Evolutionary conservation across 73 alveolate genomes (phyloP).

Genomic region (Paramecium biaurelia): DNA sequence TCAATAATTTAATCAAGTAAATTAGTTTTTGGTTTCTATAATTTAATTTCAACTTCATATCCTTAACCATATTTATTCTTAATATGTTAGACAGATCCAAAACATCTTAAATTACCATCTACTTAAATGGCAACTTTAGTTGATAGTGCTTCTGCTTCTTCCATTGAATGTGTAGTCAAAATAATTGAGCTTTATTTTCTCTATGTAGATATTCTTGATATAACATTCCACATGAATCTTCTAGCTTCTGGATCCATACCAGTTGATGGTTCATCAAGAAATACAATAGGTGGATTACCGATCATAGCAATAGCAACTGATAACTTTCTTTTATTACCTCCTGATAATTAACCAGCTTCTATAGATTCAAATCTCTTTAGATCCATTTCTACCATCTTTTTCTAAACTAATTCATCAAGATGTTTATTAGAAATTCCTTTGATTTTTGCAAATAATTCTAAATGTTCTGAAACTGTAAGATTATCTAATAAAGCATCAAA

Average conservation of each 20-base stretch:
- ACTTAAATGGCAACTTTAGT: constrained; percentile 92
- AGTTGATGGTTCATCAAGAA: constrained; percentile 96
- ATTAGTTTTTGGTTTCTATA: constrained; percentile 63
- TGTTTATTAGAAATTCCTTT: constrained; percentile 83
- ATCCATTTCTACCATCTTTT: constrained; percentile 79
- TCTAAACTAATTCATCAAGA: constrained; percentile 60
- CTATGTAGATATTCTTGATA: constrained; percentile 81
- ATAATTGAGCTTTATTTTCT: constrained; percentile 79
- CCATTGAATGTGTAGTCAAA: constrained; percentile 92
- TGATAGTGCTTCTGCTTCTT: constrained; percentile 93
- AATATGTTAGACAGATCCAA: constrained; percentile 86
- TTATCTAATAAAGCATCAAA: constrained; percentile 95
- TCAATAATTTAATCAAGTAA: constrained; percentile 15
- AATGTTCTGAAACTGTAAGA: constrained; percentile 92
- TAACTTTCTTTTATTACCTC: constrained; percentile 97
- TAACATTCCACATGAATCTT: constrained; percentile 94
- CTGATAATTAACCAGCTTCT: constrained; percentile 90
- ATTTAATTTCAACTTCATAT: constrained; percentile 81
- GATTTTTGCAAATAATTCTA: constrained; percentile 90
- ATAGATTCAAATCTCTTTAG: constrained; percentile 72
- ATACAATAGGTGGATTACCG: constrained; percentile 96
- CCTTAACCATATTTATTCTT: constrained; percentile 91
- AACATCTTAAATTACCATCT: constrained; percentile 86
- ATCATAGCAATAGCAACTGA: constrained; percentile 95
- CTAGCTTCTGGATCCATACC: constrained; percentile 97